phyloP scores from a whole-genome alignment of 106 monocot species.

The Alisma plantagoaquatica region DNA sequence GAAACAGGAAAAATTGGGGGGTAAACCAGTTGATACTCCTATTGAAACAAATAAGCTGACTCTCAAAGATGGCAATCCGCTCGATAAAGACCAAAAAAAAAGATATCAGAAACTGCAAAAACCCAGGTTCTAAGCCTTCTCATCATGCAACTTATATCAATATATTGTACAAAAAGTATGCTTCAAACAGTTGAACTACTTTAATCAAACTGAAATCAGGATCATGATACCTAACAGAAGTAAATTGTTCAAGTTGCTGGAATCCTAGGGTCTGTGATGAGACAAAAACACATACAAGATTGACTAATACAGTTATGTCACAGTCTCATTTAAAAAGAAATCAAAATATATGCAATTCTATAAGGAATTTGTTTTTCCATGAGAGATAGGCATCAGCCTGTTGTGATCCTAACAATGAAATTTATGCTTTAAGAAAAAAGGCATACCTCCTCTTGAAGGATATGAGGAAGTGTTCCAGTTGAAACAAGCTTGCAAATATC shows the following conservation, averaged over 20 bases:
- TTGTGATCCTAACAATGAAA: too few relatives aligned
- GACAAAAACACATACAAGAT: too few relatives aligned
- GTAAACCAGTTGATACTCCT: too few relatives aligned
- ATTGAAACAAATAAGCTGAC: too few relatives aligned
- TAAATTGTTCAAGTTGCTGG: neutral
- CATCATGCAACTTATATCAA: neutral
- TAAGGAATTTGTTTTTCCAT: too few relatives aligned
- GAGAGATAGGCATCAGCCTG: too few relatives aligned
- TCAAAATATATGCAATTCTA: neutral
- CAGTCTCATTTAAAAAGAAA: neutral
- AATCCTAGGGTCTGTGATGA: neutral
- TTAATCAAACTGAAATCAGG: neutral
- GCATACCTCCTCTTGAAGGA: constrained; percentile 76
- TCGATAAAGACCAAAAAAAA: too few relatives aligned
- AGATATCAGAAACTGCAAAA: too few relatives aligned
- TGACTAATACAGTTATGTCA: neutral
- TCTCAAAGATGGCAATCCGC: too few relatives aligned
- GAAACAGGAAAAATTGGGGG: too few relatives aligned
- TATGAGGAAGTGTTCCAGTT: constrained; percentile 48
- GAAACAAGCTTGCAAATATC: constrained; percentile 57
- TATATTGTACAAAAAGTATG: neutral
- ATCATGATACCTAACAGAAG: neutral
- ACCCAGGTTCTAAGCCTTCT: neutral
- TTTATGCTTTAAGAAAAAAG: too few relatives aligned
- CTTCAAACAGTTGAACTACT: neutral